Evolutionary conservation across 2,329 filamentous ascomycete genomes (phyloP).

Genomic region (Chaetomium olivaceum): DNA sequence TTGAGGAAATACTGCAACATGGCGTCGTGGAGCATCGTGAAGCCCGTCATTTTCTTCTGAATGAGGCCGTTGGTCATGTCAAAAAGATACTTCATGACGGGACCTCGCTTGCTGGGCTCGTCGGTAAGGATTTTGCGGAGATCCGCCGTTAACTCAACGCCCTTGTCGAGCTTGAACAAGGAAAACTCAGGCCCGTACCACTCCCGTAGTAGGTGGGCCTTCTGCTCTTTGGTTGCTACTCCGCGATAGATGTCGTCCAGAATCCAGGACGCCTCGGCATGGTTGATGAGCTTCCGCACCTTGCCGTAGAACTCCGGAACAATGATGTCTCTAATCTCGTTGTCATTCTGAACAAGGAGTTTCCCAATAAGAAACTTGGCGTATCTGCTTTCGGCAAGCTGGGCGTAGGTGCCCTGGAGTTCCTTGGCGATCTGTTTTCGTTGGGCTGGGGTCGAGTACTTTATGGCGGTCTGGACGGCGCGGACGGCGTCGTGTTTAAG

Average conservation of each 20-base stretch:
- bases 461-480: slow-evolving; percentile 93
- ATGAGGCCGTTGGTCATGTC: slow-evolving; percentile 89
- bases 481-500: slow-evolving; percentile 98
- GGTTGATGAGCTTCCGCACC: slow-evolving; percentile 90
- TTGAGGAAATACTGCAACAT: slow-evolving; percentile 96
- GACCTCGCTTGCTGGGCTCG: slow-evolving; percentile 79
- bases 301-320: slow-evolving; percentile 94
- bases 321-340: slow-evolving; percentile 82
- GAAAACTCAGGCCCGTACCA: slow-evolving; percentile 97
- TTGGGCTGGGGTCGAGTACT: slow-evolving; percentile 86
- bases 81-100: slow-evolving; percentile 82
- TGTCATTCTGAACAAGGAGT: slow-evolving; percentile 86
- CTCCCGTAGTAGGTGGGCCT: slow-evolving; percentile 80
- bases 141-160: slow-evolving; percentile 61
- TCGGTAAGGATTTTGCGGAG: slow-evolving; percentile 72
- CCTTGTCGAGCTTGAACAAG: slow-evolving; percentile 64
- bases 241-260: slow-evolving; percentile 94
- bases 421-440: slow-evolving; percentile 84
- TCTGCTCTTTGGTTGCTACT: slow-evolving; percentile 82
- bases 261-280: slow-evolving; percentile 96
- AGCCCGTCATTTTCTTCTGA: slow-evolving; percentile 95
- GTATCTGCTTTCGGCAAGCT: slow-evolving; percentile 90
- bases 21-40: slow-evolving; percentile 96
- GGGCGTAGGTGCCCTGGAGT: slow-evolving; percentile 78
- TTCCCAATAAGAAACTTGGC: slow-evolving; percentile 98